Evolutionary conservation across 768 basidiomycete species (phyloP), one percentile per base, ranked within the genome.

Genomic region (Termitomyces sp.): DNA sequence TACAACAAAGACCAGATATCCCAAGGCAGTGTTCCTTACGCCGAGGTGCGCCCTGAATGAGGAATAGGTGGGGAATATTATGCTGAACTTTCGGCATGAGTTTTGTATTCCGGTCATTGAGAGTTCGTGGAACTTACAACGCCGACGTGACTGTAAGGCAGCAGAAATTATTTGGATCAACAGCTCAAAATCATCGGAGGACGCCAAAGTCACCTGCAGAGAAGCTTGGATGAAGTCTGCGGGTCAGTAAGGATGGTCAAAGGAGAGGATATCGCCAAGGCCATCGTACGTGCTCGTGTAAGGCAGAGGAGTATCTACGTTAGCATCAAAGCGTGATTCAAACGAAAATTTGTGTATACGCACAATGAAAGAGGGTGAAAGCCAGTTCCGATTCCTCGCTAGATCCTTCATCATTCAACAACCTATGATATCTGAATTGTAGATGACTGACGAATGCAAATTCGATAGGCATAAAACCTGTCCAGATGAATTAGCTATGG

Each of bases 51-150:
- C 50, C 18, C 44, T 59, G 50, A 63, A 63, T 24, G 55, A 38
- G 16, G 51, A 32, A 44, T 40, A 63, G 22, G 57, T 63, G 16
- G 62, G 62, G 22, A 49, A 54, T 15, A 22, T 16, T 40, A 63
- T 20, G 33, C 62, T 63, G 44, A 3, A 46, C 0, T 4, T 35
- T 49, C 12, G 16, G 8, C 22, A 16, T 39, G 11, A 53, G 42
- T 36, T 33, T 52, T 16, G 13, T 44, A 3, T n/a, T 11, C 24
- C 0, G 11, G n/a, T 3, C 24, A 40, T 28, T 32, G 15, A 2
- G 15, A 7, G 5, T n/a, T 39, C 12, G 42, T 1, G 13, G 12
- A 7, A 44, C 57, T 59, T 22, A 63, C 62, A 63, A 63, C 16
- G 57, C 62, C 1, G 44, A 24, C 22, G 57, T 48, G 8, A 39